A percentile compares a stretch with the other conserved stretches of the same genome.
phyloP scores from a whole-genome alignment of 441 rosid genomes.

The Lagerstroemia fauriei region DNA sequence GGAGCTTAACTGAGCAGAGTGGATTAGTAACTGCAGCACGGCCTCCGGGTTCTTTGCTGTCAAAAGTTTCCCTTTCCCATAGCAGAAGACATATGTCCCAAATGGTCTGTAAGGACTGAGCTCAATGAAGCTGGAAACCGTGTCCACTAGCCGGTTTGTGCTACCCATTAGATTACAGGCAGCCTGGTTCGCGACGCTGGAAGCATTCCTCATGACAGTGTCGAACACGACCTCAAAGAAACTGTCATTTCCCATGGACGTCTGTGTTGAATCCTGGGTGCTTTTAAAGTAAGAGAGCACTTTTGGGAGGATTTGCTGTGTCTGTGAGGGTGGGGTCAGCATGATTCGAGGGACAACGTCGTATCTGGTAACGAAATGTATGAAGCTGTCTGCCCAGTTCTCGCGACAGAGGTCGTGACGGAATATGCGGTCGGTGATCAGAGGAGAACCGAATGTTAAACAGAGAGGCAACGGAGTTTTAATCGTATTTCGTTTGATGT shows the following conservation, averaged over 20 bases:
- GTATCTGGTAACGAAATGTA: constrained; percentile 58
- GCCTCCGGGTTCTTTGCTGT: constrained; percentile 63
- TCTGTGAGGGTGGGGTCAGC: constrained; percentile 54
- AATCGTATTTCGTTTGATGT: constrained; percentile 12
- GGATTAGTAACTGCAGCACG: constrained; percentile 65
- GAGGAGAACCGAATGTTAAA: constrained; percentile 83
- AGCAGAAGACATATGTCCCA: constrained; percentile 67
- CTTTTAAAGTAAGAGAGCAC: constrained; percentile 40
- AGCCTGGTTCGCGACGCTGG: constrained; percentile 49
- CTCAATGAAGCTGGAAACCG: constrained; percentile 53
- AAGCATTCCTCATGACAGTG: constrained; percentile 47
- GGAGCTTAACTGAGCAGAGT: constrained; percentile 52
- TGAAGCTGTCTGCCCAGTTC: constrained; percentile 60
- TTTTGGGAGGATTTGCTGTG: constrained; percentile 33
- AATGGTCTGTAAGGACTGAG: constrained; percentile 75
- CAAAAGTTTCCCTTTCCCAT: constrained; percentile 48
- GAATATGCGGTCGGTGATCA: constrained; percentile 59
- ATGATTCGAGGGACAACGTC: constrained; percentile 71
- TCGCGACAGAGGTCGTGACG: constrained; percentile 69
- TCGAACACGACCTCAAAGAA: constrained; percentile 28
- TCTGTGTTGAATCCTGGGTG: constrained; percentile 3
- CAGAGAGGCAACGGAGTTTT: constrained; percentile 40
- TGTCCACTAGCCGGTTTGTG: constrained; percentile 54
- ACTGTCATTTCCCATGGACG: background rate
- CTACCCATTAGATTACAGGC: constrained; percentile 62